A percentile compares a stretch with the other conserved stretches of the same genome.
Evolutionary conservation across 2,329 filamentous ascomycete genomes (phyloP).

Genomic region (Neophaeococcomyces mojaviensis): DNA sequence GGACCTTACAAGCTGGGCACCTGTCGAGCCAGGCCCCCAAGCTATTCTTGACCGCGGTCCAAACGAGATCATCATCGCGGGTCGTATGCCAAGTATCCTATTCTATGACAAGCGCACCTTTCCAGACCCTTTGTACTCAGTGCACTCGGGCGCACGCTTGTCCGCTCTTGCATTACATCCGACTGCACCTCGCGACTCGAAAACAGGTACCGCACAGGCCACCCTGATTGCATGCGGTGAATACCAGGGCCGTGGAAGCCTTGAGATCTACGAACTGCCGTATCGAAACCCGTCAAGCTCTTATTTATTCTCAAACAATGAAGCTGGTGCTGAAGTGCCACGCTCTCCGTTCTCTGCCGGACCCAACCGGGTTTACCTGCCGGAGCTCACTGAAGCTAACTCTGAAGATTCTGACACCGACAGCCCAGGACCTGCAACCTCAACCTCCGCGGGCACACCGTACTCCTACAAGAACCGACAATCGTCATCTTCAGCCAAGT

Average conservation of each 20-base stretch:
- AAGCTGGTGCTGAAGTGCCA: conserved; percentile 11
- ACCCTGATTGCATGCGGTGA: conserved; percentile 78
- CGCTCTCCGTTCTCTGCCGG: conserved; percentile 25
- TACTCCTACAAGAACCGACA: conserved; percentile 69
- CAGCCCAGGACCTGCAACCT: too few species aligned
- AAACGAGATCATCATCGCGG: conserved; percentile 80
- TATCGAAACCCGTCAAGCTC: conserved; percentile 15
- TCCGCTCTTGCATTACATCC: conserved; percentile 56
- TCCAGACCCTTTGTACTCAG: conserved; percentile 65
- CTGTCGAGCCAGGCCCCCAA: conserved; percentile 71
- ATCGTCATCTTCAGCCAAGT: conserved; percentile 69
- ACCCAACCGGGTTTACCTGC: conserved; percentile 17
- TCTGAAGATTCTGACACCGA: too few species aligned
- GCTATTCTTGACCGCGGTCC: conserved; percentile 71
- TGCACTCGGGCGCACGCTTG: conserved; percentile 75
- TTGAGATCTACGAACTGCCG: conserved; percentile 69
- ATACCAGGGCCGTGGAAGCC: conserved; percentile 82
- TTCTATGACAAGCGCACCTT: conserved; percentile 86
- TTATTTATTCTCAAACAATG: conserved; percentile 7
- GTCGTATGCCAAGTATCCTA: conserved; percentile 79
- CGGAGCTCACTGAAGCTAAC: conserved; percentile 10
- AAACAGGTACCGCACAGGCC: conserved; percentile 30
- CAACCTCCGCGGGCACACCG: background rate
- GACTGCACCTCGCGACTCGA: conserved; percentile 53
- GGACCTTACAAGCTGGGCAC: conserved; percentile 47